Evolutionary conservation across 805 yeast genomes (phyloP), one percentile per base, ranked within the genome.

Genomic region (Cyberlindnera subsufficiens): DNA sequence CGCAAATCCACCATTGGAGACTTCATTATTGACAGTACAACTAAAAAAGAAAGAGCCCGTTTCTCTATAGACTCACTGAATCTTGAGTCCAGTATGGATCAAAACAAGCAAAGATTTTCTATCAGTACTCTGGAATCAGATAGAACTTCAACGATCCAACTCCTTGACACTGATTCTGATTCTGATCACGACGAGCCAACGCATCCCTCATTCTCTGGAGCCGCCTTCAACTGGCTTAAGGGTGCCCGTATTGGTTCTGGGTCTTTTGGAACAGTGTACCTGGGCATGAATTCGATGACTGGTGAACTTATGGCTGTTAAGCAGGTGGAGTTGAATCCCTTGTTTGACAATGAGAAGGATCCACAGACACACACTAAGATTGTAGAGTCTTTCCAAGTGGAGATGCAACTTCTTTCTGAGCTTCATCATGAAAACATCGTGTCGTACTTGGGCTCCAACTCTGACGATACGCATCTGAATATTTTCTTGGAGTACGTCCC

Each of bases 271-370:
- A 81, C 87, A 2, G 99, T 93, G 2, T 90, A 84, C 49, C 67
- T 93, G 31, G 99, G 97, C 0, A 80, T 93, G 80, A 87, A 90
- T 59, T 85, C 96, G 1, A 64, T 82, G 30, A 89, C 96, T 0
- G 99, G 99, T 35, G 98, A 89, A 59, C 69, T 93, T 40, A 87
- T 91, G 96, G 99, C 98, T 1, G 96, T 93, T 16, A 93, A 93
- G 58, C 96, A 90, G 60, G 96, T 93, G 1, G 84, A 82, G 37
- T 60, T 90, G 15, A 82, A 85, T 2, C 65, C 68, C 3, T 51
- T 60, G 20, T 62, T 66, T 30, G 52, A 54, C 20, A 46, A 46
- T n/a, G 52, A 51, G 30, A 54, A 52, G 32, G 49, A 53, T 14
- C 51, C 51, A 30, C 56, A 55, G 30, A 61, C 72, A 5, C 74